Evolutionary conservation across 345 rosid genomes (phyloP), one percentile per base, ranked within the genome.

Genomic region (Kandelia obovata): DNA sequence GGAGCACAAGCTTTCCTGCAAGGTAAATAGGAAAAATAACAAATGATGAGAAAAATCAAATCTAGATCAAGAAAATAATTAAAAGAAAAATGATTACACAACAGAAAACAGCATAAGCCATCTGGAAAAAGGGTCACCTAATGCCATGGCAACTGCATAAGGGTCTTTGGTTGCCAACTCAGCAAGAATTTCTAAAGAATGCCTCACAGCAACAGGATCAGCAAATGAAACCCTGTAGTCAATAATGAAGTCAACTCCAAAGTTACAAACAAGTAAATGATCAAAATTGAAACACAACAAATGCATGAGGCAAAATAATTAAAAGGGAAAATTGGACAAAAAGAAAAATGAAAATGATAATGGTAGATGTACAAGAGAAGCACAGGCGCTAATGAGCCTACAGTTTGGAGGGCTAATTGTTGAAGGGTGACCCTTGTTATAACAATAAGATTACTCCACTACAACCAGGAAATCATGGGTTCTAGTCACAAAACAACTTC

Each of bases 201-300:
- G 97, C 80, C 99, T 86, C 80, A 96, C 99, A 66, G 99, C 98
- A 80, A 96, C 85, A 79, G 99, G 99, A 86, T 96, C 99, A 68
- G 91, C 86, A 86, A 90, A 92, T 25, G 89, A 92, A 74, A 96
- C 83, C 77, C 99, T 95, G 83, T 81, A 79, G 57, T 61, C 39
- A 70, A 34, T 46, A 34, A 79, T 13, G 0, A 66, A 53, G 16
- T 58, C 31, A 16, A 1, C 66, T 49, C 52, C 46, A 73, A 26
- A 68, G 37, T 58, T n/a, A 66, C 17, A 35, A 28, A 65, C 7
- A 34, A n/a, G 6, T 23, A 53, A 43, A 43, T 28, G 16, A 27
- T 52, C 23, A 39, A 68, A 25, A 16, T 30, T 10, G 53, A 39
- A 34, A 16, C 6, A 2, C 25, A 10, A 9, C 3, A 43, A 10